A percentile compares a stretch with the other conserved stretches of the same genome.
Evolutionary conservation across 1,139 yeast species (phyloP).

Genomic region (Pichia sp.): DNA sequence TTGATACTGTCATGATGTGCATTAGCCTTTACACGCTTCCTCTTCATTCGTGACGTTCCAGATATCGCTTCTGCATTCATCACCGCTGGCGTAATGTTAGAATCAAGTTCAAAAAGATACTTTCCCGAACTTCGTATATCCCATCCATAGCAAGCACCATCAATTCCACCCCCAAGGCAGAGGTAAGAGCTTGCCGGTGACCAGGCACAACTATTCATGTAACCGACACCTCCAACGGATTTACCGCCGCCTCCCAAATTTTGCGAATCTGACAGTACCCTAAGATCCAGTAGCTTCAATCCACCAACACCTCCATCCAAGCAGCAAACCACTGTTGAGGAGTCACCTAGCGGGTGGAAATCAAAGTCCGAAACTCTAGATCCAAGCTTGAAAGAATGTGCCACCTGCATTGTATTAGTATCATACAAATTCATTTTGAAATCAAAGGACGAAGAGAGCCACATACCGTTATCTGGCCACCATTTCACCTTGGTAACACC

Average conservation of each 20-base stretch:
- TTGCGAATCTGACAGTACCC: conserved; percentile 65
- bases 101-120: conserved; percentile 57
- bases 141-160: conserved; percentile 66
- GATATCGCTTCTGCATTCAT: conserved; percentile 22
- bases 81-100: conserved; percentile 22
- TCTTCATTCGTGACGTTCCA: conserved; percentile 11
- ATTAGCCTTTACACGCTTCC: conserved; percentile 23
- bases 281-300: conserved; percentile 56
- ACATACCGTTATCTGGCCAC: conserved; percentile 95
- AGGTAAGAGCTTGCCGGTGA: conserved; percentile 58
- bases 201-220: conserved; percentile 38
- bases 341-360: conserved; percentile 35
- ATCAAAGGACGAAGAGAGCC: conserved; percentile 77
- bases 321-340: conserved; percentile 44
- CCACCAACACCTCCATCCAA: conserved; percentile 28
- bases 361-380: conserved; percentile 52
- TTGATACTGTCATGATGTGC: conserved; percentile 76
- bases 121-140: conserved; percentile 65
- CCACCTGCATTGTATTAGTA: conserved; percentile 54
- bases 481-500: conserved; percentile 73
- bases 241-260: conserved; percentile 41
- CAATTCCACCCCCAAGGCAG: conserved; percentile 70
- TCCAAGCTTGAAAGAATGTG: conserved; percentile 51
- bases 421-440: conserved; percentile 79
- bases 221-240: conserved; percentile 23